A percentile compares a stretch with the other conserved stretches of the same genome.
phyloP scores from a whole-genome alignment of 768 basidiomycete genomes.

The Calocera viscosa region DNA sequence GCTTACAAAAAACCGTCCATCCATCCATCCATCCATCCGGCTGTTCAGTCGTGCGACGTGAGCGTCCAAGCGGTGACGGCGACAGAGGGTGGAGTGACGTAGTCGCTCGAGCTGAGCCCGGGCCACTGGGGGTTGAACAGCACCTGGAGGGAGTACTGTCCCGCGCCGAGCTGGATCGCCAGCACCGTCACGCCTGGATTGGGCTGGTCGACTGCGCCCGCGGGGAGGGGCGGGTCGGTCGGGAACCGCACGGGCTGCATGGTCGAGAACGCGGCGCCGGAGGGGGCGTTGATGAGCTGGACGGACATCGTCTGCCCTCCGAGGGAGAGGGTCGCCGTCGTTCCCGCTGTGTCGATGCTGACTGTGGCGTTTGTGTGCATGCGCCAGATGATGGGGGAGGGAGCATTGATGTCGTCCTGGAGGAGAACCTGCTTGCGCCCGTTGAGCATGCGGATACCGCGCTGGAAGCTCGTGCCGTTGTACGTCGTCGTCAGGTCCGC shows the following conservation, averaged over 20 bases:
- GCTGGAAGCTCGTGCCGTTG: conserved; percentile 24
- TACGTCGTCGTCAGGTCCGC: conserved; percentile 30
- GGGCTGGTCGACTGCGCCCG: conserved; percentile 18
- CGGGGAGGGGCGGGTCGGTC: not conserved
- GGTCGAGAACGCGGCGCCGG: conserved; percentile 26
- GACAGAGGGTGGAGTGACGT: conserved; percentile 26
- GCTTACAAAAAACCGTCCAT: not conserved
- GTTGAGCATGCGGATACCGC: conserved; percentile 35
- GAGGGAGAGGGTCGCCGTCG: conserved; percentile 28
- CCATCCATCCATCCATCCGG: not conserved
- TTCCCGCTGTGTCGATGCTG: conserved; percentile 21
- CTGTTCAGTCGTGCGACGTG: conserved; percentile 24
- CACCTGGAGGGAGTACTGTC: conserved; percentile 27
- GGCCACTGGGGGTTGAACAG: conserved; percentile 33
- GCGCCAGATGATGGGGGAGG: conserved; percentile 27
- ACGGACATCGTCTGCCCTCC: conserved; percentile 28
- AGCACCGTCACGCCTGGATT: conserved; percentile 30
- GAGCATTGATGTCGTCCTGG: conserved; percentile 31
- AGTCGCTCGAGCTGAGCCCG: conserved; percentile 16
- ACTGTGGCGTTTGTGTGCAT: conserved; percentile 37
- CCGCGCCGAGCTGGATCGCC: conserved; percentile 25
- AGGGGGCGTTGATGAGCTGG: conserved; percentile 25
- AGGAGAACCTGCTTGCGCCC: conserved; percentile 33
- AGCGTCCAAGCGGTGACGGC: conserved; percentile 25
- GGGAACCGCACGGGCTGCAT: not conserved